phyloP scores from a whole-genome alignment of 2,329 filamentous ascomycete genomes.

The Phyllosticta citribraziliensis region DNA sequence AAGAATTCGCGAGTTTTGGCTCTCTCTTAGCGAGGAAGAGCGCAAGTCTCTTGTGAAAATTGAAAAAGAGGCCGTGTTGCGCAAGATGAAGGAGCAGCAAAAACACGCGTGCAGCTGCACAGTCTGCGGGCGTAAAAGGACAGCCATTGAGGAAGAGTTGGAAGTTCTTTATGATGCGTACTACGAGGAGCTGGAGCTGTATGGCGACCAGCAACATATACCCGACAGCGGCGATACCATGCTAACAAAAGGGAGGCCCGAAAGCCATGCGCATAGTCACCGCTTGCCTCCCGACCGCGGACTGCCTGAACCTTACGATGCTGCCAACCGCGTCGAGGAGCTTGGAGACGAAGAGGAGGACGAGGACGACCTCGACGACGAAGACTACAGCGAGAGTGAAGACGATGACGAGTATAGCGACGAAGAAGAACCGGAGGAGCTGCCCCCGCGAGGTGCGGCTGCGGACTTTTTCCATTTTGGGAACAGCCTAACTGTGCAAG shows the following conservation, averaged over 20 bases:
- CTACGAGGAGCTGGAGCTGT: conserved; percentile 95
- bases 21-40: conserved; percentile 86
- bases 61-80: conserved; percentile 93
- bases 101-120: conserved; percentile 98
- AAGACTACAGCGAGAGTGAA: conserved; percentile 41
- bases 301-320: conserved; percentile 55
- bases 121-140: conserved; percentile 91
- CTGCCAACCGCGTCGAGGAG: conserved; percentile 54
- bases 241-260: conserved; percentile 43
- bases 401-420: conserved; percentile 51
- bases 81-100: conserved; percentile 99
- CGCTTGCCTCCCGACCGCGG: conserved; percentile 48
- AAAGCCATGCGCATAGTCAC: conserved; percentile 6
- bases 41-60: conserved; percentile 94
- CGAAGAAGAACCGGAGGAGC: conserved; percentile 54
- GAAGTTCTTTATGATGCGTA: conserved; percentile 98
- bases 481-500: conserved; percentile 91
- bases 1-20: conserved; percentile 97
- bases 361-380: conserved; percentile 42
- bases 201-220: conserved; percentile 73
- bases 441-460: conserved; percentile 53
- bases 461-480: conserved; percentile 95
- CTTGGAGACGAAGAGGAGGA: conserved; percentile 45
- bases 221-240: conserved; percentile 56
- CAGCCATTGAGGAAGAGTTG: conserved; percentile 93